Conservation (phyloP, 2,329 filamentous ascomycete genomes). For the Fusarium sp. region DNA sequence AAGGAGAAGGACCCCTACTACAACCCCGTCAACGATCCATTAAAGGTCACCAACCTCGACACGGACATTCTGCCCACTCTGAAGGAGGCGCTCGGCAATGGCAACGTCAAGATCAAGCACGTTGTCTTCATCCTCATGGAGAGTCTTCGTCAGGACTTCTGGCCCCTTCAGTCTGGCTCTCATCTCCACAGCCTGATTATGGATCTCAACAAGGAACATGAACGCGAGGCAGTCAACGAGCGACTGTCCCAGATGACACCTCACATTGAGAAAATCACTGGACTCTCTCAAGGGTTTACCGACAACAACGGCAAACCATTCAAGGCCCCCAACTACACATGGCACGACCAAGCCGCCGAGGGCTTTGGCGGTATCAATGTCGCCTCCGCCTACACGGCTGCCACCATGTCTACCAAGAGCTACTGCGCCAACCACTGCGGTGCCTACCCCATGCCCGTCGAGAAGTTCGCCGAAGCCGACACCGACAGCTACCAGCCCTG, state of each 20-base stretch:
- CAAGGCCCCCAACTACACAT: slow-evolving; percentile 45
- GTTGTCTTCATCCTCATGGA: slow-evolving; percentile 58
- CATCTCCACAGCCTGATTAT: slow-evolving; percentile 52
- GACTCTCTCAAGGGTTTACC: slow-evolving; percentile 33
- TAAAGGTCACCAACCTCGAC: slow-evolving; percentile 56
- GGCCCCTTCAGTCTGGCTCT: slow-evolving; percentile 56
- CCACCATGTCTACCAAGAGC: slow-evolving; percentile 59
- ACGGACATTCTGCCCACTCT: slow-evolving; percentile 48
- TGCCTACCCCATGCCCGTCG: slow-evolving; percentile 55
- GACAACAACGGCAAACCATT: slow-evolving; percentile 43
- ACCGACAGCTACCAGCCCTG: slow-evolving; percentile 59
- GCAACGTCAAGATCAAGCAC: slow-evolving; percentile 55
- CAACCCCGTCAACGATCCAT: slow-evolving; percentile 52
- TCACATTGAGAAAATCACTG: slow-evolving; percentile 39
- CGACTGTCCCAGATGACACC: slow-evolving; percentile 42
- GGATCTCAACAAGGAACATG: slow-evolving; percentile 34
- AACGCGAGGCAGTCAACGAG: slow-evolving; percentile 47
- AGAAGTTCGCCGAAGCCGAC: slow-evolving; percentile 57
- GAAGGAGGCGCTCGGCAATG: slow-evolving; percentile 41
- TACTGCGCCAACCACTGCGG: slow-evolving; percentile 57
- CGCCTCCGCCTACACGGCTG: slow-evolving; percentile 54
- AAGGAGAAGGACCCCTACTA: slow-evolving; percentile 50
- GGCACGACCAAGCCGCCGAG: slow-evolving; percentile 36
- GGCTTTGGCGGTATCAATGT: slow-evolving; percentile 55
- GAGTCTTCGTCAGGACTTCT: slow-evolving; percentile 58